Percentiles rank a stretch among this genome's conserved stretches.
Conservation (phyloP, 148 eudicot genomes). For the Fagopyrum homotropicum region DNA sequence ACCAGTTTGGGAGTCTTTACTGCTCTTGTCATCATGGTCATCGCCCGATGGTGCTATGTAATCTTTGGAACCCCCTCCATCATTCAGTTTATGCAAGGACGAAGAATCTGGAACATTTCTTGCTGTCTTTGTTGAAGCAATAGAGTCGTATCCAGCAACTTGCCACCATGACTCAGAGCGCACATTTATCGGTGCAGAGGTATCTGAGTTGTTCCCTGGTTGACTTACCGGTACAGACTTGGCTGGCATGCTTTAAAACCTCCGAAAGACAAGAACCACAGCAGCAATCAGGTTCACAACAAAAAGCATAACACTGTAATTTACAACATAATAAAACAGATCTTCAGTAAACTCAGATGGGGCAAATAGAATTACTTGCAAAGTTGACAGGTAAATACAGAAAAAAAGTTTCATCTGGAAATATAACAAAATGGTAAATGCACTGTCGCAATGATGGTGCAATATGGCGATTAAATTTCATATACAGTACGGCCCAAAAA, state of each 20-base stretch:
- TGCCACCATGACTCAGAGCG: constrained; percentile 70
- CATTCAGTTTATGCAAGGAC: constrained; percentile 32
- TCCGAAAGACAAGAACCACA: background rate
- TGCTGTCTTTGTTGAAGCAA: constrained; percentile 30
- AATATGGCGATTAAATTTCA: background rate
- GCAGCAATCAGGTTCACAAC: background rate
- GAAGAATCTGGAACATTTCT: constrained; percentile 41
- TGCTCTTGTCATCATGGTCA: constrained; percentile 40
- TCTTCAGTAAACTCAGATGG: too few relatives aligned
- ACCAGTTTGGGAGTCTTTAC: constrained; percentile 40
- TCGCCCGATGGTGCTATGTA: constrained; percentile 49
- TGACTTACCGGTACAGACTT: constrained; percentile 34
- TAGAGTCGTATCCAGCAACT: constrained; percentile 31
- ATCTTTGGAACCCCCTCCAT: constrained; percentile 34
- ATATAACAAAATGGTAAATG: too few relatives aligned
- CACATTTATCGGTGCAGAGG: constrained; percentile 28
- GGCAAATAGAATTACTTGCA: too few relatives aligned
- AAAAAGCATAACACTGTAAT: background rate
- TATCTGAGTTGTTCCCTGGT: constrained; percentile 17
- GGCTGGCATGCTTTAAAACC: constrained; percentile 57
- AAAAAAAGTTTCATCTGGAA: too few relatives aligned
- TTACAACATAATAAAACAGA: background rate
- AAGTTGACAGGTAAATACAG: background rate
- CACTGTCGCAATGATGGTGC: background rate
- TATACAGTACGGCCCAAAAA: too few relatives aligned